Evolutionary conservation across 1,284 basidiomycete species (phyloP).

Genomic region (Pascua sp.): DNA sequence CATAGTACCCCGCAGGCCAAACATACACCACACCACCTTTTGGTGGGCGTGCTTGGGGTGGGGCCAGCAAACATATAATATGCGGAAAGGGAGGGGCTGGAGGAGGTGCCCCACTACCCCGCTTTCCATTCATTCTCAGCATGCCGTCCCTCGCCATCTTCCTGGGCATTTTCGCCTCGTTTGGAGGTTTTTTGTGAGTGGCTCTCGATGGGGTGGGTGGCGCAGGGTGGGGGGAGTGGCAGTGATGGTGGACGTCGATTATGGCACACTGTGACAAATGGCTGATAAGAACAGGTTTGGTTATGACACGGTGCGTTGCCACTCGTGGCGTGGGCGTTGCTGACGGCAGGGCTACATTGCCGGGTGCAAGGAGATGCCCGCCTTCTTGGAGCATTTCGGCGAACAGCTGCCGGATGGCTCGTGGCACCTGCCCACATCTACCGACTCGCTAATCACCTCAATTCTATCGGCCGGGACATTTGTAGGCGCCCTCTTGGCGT

Average conservation of each 20-base stretch:
- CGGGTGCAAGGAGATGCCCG: constrained; percentile 16
- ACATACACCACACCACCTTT: too few relatives aligned
- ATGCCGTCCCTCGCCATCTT: constrained; percentile 14
- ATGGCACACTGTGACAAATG: too few relatives aligned
- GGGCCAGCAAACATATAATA: too few relatives aligned
- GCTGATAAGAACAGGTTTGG: constrained; percentile 5
- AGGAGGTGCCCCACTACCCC: too few relatives aligned
- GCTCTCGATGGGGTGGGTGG: too few relatives aligned
- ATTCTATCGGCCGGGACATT: constrained; percentile 6
- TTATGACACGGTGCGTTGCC: constrained; percentile 2
- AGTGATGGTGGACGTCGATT: too few relatives aligned
- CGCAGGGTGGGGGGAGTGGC: too few relatives aligned
- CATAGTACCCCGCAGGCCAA: too few relatives aligned
- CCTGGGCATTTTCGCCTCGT: constrained; percentile 17
- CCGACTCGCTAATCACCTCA: constrained; percentile 9
- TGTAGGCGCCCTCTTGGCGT: constrained; percentile 1
- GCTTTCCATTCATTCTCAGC: not conserved
- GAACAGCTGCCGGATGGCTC: constrained; percentile 4
- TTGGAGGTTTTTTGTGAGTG: constrained; percentile 15
- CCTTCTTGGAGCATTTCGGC: constrained; percentile 10
- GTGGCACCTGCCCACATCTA: constrained; percentile 3
- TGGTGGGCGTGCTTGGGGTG: too few relatives aligned
- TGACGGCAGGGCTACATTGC: constrained; percentile 10
- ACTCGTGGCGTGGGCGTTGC: not conserved
- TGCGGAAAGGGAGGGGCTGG: too few relatives aligned